These are phyloP conservation scores for Hapsidospora chrysogenum DNA, from an alignment of 495 filamentous ascomycete species.

Conservation along the genomic window DNA sequence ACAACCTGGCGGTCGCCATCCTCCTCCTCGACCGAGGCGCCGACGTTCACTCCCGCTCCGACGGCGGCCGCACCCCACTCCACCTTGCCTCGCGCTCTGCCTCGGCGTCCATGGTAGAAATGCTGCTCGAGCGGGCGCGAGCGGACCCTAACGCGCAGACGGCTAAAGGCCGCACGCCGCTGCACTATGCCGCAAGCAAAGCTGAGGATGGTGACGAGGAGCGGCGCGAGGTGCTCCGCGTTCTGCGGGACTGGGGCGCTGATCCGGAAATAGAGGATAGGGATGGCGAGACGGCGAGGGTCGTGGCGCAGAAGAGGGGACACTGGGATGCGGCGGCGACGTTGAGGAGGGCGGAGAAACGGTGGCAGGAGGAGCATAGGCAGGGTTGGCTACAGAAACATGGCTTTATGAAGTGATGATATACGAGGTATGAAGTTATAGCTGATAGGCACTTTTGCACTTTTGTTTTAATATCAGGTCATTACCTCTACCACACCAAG, in stretches of 20 bases:
- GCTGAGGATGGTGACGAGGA: slow-evolving; percentile 1
- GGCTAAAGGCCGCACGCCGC: slow-evolving; percentile 1
- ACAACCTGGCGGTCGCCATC: slow-evolving; percentile 19
- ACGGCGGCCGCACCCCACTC: slow-evolving; percentile 13
- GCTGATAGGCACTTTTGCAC: no score
- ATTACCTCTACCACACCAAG: no score
- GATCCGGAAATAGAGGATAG: background rate
- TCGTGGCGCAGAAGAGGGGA: slow-evolving; percentile 2
- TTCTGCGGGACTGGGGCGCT: slow-evolving; percentile 1
- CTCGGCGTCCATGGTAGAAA: slow-evolving; percentile 1
- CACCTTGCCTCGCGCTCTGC: slow-evolving; percentile 11
- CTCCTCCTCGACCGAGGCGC: slow-evolving; percentile 20
- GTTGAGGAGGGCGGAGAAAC: background rate
- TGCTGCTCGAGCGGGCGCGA: slow-evolving; percentile 1
- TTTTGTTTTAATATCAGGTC: no score
- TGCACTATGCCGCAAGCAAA: slow-evolving; percentile 1
- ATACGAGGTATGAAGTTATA: no score
- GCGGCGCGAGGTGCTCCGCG: slow-evolving; percentile 2
- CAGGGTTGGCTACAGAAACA: slow-evolving; percentile 1
- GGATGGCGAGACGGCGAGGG: background rate
- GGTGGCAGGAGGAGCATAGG: background rate
- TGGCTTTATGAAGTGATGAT: background rate
- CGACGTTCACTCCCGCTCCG: slow-evolving; percentile 10
- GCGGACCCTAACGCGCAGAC: slow-evolving; percentile 2
- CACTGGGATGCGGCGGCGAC: slow-evolving; percentile 3